Conservation (phyloP, 352 stramenopile species). For the Peronospora farinosa region DNA sequence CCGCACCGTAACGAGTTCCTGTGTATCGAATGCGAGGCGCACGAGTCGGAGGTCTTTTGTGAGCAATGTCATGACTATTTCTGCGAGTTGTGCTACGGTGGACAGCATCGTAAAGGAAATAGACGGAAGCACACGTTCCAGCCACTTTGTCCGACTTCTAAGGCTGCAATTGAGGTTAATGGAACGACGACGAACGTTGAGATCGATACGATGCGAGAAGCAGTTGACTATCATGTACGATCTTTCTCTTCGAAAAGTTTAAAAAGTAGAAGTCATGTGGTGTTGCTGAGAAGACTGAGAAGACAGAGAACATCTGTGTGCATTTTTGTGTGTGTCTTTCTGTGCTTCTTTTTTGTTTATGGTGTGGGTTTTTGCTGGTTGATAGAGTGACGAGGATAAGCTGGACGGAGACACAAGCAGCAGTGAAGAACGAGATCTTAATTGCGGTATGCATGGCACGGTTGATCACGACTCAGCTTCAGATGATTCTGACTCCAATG, state of each 20-base stretch:
- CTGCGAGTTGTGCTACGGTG: slow-evolving; percentile 72
- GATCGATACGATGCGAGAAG: slow-evolving; percentile 20
- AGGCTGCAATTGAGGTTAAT: slow-evolving; percentile 7
- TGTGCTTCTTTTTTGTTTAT: slow-evolving; percentile 4
- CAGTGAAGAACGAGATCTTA: slow-evolving; percentile 38
- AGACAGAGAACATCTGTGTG: background rate
- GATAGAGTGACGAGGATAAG: slow-evolving; percentile 42
- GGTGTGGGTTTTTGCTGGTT: background rate
- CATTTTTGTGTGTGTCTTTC: slow-evolving; percentile 7
- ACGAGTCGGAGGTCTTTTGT: slow-evolving; percentile 72
- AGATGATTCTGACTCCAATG: slow-evolving; percentile 37
- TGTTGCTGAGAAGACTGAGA: slow-evolving; percentile 9
- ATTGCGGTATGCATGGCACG: slow-evolving; percentile 26
- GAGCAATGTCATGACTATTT: slow-evolving; percentile 88
- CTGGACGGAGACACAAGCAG: slow-evolving; percentile 38
- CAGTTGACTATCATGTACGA: slow-evolving; percentile 34
- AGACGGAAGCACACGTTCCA: slow-evolving; percentile 72
- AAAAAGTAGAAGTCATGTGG: background rate
- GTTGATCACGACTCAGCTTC: slow-evolving; percentile 19
- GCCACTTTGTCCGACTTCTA: slow-evolving; percentile 34
- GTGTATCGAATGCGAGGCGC: slow-evolving; percentile 65
- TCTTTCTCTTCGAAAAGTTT: slow-evolving; percentile 1
- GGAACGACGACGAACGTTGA: slow-evolving; percentile 11
- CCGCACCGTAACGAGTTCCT: slow-evolving; percentile 36
- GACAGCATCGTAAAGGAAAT: slow-evolving; percentile 83